phyloP scores from a whole-genome alignment of 345 rosid genomes.

The Aquilaria sinensis region DNA sequence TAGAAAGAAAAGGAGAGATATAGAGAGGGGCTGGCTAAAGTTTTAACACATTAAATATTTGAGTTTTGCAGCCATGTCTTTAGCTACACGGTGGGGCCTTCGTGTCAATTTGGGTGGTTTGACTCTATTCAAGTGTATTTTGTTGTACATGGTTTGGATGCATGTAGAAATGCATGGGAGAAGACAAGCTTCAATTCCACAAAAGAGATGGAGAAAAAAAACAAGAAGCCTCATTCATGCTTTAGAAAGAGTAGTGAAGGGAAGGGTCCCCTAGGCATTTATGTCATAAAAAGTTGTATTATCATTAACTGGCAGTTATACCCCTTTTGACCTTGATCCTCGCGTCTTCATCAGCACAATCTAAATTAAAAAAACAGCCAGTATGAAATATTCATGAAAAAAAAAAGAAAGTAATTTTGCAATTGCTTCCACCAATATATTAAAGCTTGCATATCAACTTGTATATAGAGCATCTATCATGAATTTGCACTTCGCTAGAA shows the following conservation, averaged over 20 bases:
- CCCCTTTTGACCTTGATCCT: no score
- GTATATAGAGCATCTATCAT: no score
- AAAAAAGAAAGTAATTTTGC: no score
- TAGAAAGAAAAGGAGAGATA: neutral
- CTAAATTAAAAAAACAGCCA: no score
- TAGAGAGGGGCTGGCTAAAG: neutral
- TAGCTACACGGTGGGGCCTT: constrained; percentile 18
- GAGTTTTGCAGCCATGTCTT: constrained; percentile 1
- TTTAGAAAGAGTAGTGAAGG: constrained; percentile 20
- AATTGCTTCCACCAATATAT: no score
- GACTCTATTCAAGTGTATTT: constrained; percentile 13
- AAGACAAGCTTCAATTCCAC: constrained; percentile 80
- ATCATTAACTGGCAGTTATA: no score
- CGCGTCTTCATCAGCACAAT: no score
- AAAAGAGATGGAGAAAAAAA: constrained; percentile 47
- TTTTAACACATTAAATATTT: no score
- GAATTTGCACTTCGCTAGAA: no score
- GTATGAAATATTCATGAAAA: no score
- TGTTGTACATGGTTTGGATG: constrained; percentile 14
- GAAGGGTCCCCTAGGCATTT: constrained; percentile 40
- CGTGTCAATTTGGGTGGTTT: constrained; percentile 13
- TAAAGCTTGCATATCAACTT: no score
- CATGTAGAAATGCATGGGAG: constrained; percentile 18
- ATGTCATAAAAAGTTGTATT: no score
- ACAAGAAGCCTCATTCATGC: constrained; percentile 39